Base-by-base conservation (phyloP, 2,329 filamentous ascomycete genomes). In the Hysterium pulicare region DNA sequence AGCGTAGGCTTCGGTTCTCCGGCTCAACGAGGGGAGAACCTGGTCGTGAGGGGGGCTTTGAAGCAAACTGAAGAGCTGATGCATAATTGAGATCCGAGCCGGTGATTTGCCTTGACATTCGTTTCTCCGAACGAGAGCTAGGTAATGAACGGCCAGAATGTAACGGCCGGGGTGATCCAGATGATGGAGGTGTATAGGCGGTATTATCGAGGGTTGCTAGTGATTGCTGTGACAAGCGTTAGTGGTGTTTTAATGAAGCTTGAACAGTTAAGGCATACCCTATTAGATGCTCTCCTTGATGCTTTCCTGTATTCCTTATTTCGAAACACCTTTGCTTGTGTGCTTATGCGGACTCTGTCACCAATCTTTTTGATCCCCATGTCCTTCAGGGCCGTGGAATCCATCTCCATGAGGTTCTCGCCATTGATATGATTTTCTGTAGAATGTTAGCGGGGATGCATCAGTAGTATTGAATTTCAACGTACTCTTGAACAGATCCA, bases 361-460 rank as follows among this genome's bases (percentile, higher is more conserved):
- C 93, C 93, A 51, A 98, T 87, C 70, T 97, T 98, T 55, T 95
- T 94, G 55, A 98, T 91, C 33, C 93, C 93, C 82, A 98, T 95
- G 67, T 98, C 93, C 68, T 95, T 94, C 50, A 98, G 77, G 31
- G 95, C 89, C 42, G 90, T 85, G 74, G 95, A 94, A 69, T 98
- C 93, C 77, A 96, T 91, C 70, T 98, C 93, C 55, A 98, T 78
- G 33, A 98, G 75, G 62, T 95, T 96, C 71, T 96, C 90, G 58
- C 93, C 93, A 63, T 93, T 98, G 73, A 98, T 96, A 68, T 97
- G 88, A 67, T 98, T 95, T 62, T 83, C 77, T 81, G 47, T 20
- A 39, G 9, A 4, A 33, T 54, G 19, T 58, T 63, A 31, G 64
- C 53, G 30, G n/a, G 13, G 21, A 16, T 31, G 21, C 28, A 38